These are phyloP conservation scores for Candida easanensis DNA, from an alignment of 805 yeast genomes.

Conservation along the genomic window DNA sequence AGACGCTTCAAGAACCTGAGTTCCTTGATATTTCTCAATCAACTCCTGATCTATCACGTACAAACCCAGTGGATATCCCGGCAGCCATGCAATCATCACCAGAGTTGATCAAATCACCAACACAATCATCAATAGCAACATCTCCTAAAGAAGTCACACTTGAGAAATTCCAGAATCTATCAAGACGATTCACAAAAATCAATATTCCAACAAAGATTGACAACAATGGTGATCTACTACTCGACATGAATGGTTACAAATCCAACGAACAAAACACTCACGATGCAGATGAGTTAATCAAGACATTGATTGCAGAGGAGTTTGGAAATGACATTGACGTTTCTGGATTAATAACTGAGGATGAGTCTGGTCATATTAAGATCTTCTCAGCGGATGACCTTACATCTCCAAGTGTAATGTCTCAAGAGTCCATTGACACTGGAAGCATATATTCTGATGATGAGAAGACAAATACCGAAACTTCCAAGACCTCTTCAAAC, in stretches of 20 bases:
- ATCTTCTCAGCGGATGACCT: slow-evolving; percentile 39
- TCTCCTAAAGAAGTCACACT: slow-evolving; percentile 41
- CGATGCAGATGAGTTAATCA: slow-evolving; percentile 72
- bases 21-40: slow-evolving; percentile 41
- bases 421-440: slow-evolving; percentile 5
- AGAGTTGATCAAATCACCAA: slow-evolving; percentile 18
- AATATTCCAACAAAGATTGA: slow-evolving; percentile 88
- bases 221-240: slow-evolving; percentile 81
- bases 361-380: slow-evolving; percentile 64
- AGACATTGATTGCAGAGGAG: slow-evolving; percentile 73
- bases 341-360: slow-evolving; percentile 48
- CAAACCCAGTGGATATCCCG: slow-evolving; percentile 6
- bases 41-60: slow-evolving; percentile 14
- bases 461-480: slow-evolving; percentile 3
- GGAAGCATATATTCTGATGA: slow-evolving; percentile 6
- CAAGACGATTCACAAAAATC: slow-evolving; percentile 60
- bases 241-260: slow-evolving; percentile 96
- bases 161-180: slow-evolving; percentile 59
- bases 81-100: slow-evolving; percentile 6
- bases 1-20: slow-evolving; percentile 43
- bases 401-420: slow-evolving; percentile 4
- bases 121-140: slow-evolving; percentile 6
- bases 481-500: slow-evolving; percentile 26
- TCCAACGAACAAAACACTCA: slow-evolving; percentile 76
- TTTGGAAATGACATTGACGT: slow-evolving; percentile 53